Conservation (phyloP, 306 rosid species). For the Myrica gale region DNA sequence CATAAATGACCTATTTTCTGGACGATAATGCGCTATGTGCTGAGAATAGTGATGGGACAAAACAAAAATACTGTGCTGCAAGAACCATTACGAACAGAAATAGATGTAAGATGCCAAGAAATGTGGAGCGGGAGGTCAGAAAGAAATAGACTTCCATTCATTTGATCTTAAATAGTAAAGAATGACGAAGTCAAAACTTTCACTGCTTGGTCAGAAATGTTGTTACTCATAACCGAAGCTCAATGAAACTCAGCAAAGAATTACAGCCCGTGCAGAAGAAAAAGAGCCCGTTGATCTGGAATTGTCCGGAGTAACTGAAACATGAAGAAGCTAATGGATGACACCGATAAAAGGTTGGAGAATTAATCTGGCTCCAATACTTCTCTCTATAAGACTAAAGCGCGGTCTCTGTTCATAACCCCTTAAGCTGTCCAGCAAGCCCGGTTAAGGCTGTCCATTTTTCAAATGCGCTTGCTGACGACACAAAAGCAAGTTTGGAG, state of each 20-base stretch:
- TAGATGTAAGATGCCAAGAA: not conserved
- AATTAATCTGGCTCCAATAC: constrained; percentile 22
- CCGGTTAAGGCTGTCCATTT: constrained; percentile 87
- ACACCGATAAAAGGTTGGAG: constrained; percentile 27
- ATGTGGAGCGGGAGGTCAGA: constrained; percentile 6
- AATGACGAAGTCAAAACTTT: constrained; percentile 32
- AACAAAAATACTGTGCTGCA: too few species aligned
- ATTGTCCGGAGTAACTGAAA: constrained; percentile 1
- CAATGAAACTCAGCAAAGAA: constrained; percentile 17
- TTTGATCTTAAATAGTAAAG: constrained; percentile 17
- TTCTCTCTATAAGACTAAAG: constrained; percentile 5
- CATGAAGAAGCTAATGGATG: constrained; percentile 9
- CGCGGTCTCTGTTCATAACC: constrained; percentile 47
- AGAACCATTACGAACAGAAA: too few species aligned
- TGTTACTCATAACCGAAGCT: constrained; percentile 12
- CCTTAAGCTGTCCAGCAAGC: constrained; percentile 68
- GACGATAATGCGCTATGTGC: too few species aligned
- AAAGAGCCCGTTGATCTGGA: constrained; percentile 11
- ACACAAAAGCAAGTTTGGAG: constrained; percentile 83
- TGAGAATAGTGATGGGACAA: too few species aligned
- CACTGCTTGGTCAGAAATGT: constrained; percentile 21
- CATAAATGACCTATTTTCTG: not conserved
- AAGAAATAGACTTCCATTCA: constrained; percentile 17
- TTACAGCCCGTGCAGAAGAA: not conserved
- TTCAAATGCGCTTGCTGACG: constrained; percentile 80